Evolutionary conservation across 805 yeast genomes (phyloP).

Genomic region (Schwanniomyces pseudopolymorphus): DNA sequence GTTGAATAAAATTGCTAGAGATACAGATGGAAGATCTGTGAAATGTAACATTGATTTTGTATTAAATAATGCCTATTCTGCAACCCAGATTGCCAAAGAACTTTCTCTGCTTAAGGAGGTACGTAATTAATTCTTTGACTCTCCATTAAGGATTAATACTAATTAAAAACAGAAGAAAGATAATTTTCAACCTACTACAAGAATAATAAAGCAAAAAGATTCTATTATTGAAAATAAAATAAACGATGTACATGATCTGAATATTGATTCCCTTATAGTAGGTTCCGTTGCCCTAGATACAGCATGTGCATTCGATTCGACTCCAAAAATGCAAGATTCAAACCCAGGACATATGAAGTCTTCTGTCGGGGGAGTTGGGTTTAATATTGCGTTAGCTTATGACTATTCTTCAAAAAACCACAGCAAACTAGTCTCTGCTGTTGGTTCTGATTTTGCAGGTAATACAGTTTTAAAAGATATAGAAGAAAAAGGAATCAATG

Average conservation of each 20-base stretch:
- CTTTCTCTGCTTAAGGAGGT: constrained; percentile 36
- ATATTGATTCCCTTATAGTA: constrained; percentile 44
- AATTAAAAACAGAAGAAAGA: constrained; percentile 2
- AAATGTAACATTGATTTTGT: constrained; percentile 74
- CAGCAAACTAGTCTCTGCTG: constrained; percentile 52
- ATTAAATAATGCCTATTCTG: constrained; percentile 69
- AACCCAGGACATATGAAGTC: constrained; percentile 63
- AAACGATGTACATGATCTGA: not conserved
- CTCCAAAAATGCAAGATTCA: constrained; percentile 52
- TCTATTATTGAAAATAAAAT: not conserved
- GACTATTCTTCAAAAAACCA: constrained; percentile 21
- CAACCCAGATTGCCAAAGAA: constrained; percentile 63
- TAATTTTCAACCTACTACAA: constrained; percentile 6
- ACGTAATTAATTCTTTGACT: constrained; percentile 3
- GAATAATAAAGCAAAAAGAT: not conserved
- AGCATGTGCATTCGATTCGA: constrained; percentile 46
- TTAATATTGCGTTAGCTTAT: constrained; percentile 71
- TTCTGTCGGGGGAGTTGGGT: constrained; percentile 83
- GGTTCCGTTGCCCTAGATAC: constrained; percentile 82
- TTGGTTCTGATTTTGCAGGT: constrained; percentile 64
- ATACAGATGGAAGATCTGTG: constrained; percentile 71
- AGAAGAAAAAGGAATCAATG: constrained; percentile 22
- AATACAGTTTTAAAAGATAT: constrained; percentile 32
- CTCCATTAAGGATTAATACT: not conserved
- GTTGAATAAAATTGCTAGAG: constrained; percentile 59